Percentiles rank a stretch among this genome's conserved stretches.
Conservation (phyloP, 352 stramenopile species). For the Globisporangium uncinulatum region DNA sequence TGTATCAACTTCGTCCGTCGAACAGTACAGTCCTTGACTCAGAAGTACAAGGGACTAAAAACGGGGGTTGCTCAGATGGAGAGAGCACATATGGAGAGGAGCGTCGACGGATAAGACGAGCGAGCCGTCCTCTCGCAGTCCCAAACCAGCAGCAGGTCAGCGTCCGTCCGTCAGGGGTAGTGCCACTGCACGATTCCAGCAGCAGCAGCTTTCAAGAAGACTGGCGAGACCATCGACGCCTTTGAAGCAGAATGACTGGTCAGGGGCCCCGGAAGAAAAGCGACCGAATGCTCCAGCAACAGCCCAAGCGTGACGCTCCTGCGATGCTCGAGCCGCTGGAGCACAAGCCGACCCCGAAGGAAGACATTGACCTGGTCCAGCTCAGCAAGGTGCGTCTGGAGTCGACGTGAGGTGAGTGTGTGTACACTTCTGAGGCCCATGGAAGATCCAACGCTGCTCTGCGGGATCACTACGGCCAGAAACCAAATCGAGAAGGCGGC, state of each 20-base stretch:
- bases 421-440: background rate
- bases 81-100: background rate
- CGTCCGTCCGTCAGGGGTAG: too few species aligned
- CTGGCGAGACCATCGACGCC: slow-evolving; percentile 2
- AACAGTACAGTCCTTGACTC: background rate
- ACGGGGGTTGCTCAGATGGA: too few species aligned
- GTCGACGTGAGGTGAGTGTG: background rate
- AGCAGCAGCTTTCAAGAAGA: slow-evolving; percentile 3
- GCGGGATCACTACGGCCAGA: slow-evolving; percentile 12
- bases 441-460: background rate
- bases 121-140: background rate
- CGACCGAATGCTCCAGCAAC: slow-evolving; percentile 26
- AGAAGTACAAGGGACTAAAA: background rate
- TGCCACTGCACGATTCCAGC: background rate
- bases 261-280: slow-evolving; percentile 33
- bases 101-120: slow-evolving; percentile 1
- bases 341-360: slow-evolving; percentile 55
- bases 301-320: slow-evolving; percentile 32
- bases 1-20: background rate
- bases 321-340: slow-evolving; percentile 54
- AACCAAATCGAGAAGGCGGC: slow-evolving; percentile 32
- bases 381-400: slow-evolving; percentile 35
- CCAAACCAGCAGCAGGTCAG: background rate
- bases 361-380: slow-evolving; percentile 48
- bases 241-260: slow-evolving; percentile 18